A percentile compares a stretch with the other conserved stretches of the same genome.
phyloP scores from a whole-genome alignment of 805 yeast genomes.

The Millerozyma acaciae region DNA sequence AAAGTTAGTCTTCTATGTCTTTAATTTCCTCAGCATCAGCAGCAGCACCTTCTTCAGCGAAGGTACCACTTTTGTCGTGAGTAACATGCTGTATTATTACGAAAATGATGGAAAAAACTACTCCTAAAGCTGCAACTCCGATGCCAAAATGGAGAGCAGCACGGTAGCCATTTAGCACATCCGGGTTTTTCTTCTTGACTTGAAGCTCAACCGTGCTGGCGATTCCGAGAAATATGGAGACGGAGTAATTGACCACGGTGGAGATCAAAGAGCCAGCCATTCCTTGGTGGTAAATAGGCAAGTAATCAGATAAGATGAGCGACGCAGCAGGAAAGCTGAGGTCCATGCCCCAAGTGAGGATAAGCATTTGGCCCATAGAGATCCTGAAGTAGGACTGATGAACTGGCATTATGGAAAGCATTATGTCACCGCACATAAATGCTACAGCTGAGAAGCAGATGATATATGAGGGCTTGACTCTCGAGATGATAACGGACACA shows the following conservation, averaged over 20 bases:
- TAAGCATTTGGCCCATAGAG: constrained; percentile 51
- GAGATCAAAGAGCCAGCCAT: constrained; percentile 72
- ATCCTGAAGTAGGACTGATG: constrained; percentile 58
- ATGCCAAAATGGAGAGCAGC: constrained; percentile 57
- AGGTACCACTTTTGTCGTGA: constrained; percentile 8
- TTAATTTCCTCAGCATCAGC: too few relatives aligned
- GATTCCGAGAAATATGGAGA: constrained; percentile 65
- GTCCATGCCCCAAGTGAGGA: constrained; percentile 74
- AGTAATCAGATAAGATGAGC: constrained; percentile 51
- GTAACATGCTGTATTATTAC: constrained; percentile 10
- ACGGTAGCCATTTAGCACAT: constrained; percentile 44
- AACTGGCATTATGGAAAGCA: constrained; percentile 55
- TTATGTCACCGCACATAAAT: constrained; percentile 50
- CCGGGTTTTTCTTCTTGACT: constrained; percentile 8
- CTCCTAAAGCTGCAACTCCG: constrained; percentile 55
- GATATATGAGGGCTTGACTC: constrained; percentile 46
- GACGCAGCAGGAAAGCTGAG: constrained; percentile 74
- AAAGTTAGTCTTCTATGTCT: too few relatives aligned
- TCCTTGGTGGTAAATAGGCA: constrained; percentile 68
- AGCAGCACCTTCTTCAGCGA: too few relatives aligned
- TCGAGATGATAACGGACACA: constrained; percentile 47
- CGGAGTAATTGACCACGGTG: constrained; percentile 69
- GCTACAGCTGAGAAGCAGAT: constrained; percentile 49
- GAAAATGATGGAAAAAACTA: constrained; percentile 23
- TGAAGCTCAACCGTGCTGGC: constrained; percentile 60